phyloP scores from a whole-genome alignment of 2,329 filamentous ascomycete species.

The Coniochaeta prunicola region DNA sequence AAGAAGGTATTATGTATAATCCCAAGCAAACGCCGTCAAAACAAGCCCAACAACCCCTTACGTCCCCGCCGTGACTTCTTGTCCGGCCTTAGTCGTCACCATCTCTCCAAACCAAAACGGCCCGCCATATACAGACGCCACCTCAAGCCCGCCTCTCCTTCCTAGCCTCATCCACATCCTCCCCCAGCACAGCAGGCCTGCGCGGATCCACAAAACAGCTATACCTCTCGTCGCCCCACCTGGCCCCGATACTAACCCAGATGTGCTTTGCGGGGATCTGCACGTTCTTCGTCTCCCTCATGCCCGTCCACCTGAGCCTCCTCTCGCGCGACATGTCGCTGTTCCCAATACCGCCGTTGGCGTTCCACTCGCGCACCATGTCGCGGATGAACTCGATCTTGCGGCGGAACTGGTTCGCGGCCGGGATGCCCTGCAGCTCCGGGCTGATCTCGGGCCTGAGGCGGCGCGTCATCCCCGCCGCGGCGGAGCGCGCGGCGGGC shows the following conservation, averaged over 20 bases:
- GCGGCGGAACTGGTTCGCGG: slow-evolving; percentile 63
- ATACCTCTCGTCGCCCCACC: slow-evolving; percentile 49
- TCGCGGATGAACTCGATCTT: slow-evolving; percentile 68
- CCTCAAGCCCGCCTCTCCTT: not conserved
- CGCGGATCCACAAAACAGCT: slow-evolving; percentile 49
- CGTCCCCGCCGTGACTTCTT: not conserved
- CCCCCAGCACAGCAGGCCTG: slow-evolving; percentile 44
- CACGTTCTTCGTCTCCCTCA: slow-evolving; percentile 46
- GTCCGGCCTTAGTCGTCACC: not conserved
- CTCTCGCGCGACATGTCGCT: slow-evolving; percentile 48
- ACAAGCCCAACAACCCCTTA: not conserved
- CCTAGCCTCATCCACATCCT: slow-evolving; percentile 30
- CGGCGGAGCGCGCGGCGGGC: slow-evolving; percentile 29
- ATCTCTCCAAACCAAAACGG: not conserved
- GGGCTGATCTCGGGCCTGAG: slow-evolving; percentile 51
- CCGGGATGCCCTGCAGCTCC: slow-evolving; percentile 56
- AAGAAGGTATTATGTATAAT: not conserved
- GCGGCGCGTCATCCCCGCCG: slow-evolving; percentile 39
- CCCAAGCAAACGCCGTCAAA: not conserved
- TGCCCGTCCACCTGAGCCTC: slow-evolving; percentile 51
- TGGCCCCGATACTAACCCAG: slow-evolving; percentile 61
- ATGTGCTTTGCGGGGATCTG: slow-evolving; percentile 54
- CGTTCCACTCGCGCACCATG: slow-evolving; percentile 64
- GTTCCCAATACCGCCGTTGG: slow-evolving; percentile 63
- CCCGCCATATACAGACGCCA: too few species aligned